Conservation (phyloP, 805 yeast genomes). For the Barnettozyma pratensis region DNA sequence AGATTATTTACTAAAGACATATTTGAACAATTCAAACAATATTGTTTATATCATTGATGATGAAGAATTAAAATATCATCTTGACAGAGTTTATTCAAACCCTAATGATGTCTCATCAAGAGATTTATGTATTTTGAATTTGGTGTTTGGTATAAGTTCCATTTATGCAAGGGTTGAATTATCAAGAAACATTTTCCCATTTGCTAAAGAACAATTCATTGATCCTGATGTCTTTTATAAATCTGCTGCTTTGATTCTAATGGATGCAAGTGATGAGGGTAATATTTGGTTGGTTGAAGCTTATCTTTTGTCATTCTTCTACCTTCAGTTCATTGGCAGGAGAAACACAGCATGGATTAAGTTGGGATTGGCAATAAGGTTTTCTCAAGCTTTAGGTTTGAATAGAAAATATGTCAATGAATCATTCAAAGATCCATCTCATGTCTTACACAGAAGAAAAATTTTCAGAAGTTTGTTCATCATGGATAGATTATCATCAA, state of each 20-base stretch:
- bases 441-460: slow-evolving; percentile 28
- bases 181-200: slow-evolving; percentile 22
- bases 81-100: slow-evolving; percentile 29
- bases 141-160: slow-evolving; percentile 38
- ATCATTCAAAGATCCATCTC: slow-evolving; percentile 26
- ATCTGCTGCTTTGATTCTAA: slow-evolving; percentile 29
- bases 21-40: slow-evolving; percentile 35
- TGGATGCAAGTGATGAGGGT: slow-evolving; percentile 33
- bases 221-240: slow-evolving; percentile 32
- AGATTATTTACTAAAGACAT: slow-evolving; percentile 28
- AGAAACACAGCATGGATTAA: slow-evolving; percentile 40
- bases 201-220: slow-evolving; percentile 18
- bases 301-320: slow-evolving; percentile 34
- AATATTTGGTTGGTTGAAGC: slow-evolving; percentile 39
- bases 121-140: slow-evolving; percentile 31
- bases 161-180: slow-evolving; percentile 31
- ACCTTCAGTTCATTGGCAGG: slow-evolving; percentile 35
- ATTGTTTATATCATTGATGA: slow-evolving; percentile 35
- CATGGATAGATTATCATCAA: slow-evolving; percentile 31
- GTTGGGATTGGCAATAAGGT: slow-evolving; percentile 36
- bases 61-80: slow-evolving; percentile 25
- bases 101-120: slow-evolving; percentile 24
- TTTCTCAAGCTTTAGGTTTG: slow-evolving; percentile 39
- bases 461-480: slow-evolving; percentile 32
- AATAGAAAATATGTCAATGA: slow-evolving; percentile 36